Evolutionary conservation across 2,329 filamentous ascomycete genomes (phyloP), one percentile per base, ranked within the genome.

Genomic region (Penicillium concentricum): DNA sequence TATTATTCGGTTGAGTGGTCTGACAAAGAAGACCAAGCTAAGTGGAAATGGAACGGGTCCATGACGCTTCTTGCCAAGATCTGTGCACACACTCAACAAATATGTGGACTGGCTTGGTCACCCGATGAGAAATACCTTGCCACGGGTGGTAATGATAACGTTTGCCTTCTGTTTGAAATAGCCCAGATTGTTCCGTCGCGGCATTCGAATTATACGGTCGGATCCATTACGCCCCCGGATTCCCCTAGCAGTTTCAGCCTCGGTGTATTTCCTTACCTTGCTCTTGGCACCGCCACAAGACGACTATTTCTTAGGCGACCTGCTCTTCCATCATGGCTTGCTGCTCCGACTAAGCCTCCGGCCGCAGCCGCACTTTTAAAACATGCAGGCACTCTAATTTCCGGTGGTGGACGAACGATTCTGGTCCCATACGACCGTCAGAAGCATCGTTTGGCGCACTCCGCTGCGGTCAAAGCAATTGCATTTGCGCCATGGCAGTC

Each of bases 401-500:
- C 68, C 0, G 69, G 67, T 13, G 54, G 56, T 20, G 74, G 72
- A 13, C 72, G 68, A 32, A 76, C 82, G 22, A 76, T 81, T 18
- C 75, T 79, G 24, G 74, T 90, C 26, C 77, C 77, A 2, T 68
- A 76, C 6, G 84, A 84, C 7, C 76, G 80, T 30, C 85, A 89
- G 67, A 87, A 83, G 65, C 86, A 96, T 71, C 83, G 83, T 32
- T 94, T 91, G 84, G 74, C 80, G 12, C 91, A 99, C 71, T 85
- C 85, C 26, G 93, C 93, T 0, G 94, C 94, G 2, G 90, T 97
- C 63, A 99, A 99, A 74, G 94, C 94, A 32, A 94, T 97, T 65
- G 92, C 94, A 2, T 97, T 97, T 74, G 96, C 93, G 61, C 93
- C 94, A 0, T 99, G 92, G 93, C 89, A 93, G 55, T 85, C 89